Evolutionary conservation across 129 eudicot species (phyloP), one percentile per base, ranked within the genome.

Genomic region (Oenanthe sinensis): DNA sequence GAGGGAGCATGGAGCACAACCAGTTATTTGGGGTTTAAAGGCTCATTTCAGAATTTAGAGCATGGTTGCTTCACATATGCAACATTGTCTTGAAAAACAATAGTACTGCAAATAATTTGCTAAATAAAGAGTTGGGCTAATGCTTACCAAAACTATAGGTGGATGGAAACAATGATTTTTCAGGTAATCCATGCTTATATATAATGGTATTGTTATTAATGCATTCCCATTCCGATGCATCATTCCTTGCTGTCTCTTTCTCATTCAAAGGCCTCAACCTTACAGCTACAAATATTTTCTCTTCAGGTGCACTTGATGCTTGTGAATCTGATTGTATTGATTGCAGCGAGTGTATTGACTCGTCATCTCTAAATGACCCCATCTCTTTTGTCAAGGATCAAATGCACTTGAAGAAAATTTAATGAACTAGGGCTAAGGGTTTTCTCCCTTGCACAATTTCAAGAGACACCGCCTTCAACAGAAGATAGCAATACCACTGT

Each of bases 251-350:
- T 4, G 77, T 45, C 83, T 94, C 98, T 81, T 82, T 89, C 44
- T 88, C 92, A 77, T 86, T 94, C 76, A 94, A 78, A 88, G 98
- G 98, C 89, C 96, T 86, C 78, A 94, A 24, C 79, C 98, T 85
- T 36, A 94, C 92, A 20, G 97, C 84, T 63, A 94, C 98, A 75
- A 85, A 83, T 47, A 94, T 94, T 86, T 85, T 94, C 90, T 94
- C 98, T 71, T 86, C 92, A 26, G 83, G 86, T 76, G 81, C 88
- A 84, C 75, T 81, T 71, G 90, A 84, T 28, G 79, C 89, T 75
- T 74, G 84, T 60, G 58, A 79, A 69, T 84, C 89, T 69, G 83
- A 83, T 68, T 68, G 78, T n/a, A 75, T 68, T 30, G 79, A 60
- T 48, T 60, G 69, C 69, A 10, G 24, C 74, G 83, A 83, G 63